Base-by-base conservation (phyloP, 306 rosid species). In the Citrullus mucosospermus region DNA sequence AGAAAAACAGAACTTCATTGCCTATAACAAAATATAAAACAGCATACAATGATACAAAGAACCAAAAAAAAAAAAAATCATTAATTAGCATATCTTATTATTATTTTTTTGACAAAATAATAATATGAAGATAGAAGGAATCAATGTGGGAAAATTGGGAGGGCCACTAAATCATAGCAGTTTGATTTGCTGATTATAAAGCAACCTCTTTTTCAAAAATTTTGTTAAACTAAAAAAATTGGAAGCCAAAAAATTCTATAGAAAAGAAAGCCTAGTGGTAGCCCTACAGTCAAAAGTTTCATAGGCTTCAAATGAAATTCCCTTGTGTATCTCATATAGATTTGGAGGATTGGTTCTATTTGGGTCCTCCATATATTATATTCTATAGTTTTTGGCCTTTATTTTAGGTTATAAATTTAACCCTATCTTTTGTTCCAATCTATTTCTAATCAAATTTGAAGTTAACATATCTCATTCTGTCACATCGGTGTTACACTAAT, bases 181-280 rank as follows among this genome's bases (percentile, higher is more conserved):
- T 51, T 22, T 72, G 77, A 72, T 72, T 72, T 72, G 77, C 2
- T 72, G 28, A 72, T 72, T 72, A 72, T 46, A 72, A 72, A 72
- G 60, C 77, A 50, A 72, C 30, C 1, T 48, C 18, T 28, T 43
- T 20, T 72, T 50, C 15, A 46, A 48, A 11, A 13, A 44, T 14
- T 25, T 25, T 28, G 4, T 5, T 9, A 28, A 28, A 50, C 0
- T 17, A 10, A 32, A 51, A 73, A 38, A 72, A 74, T 8, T 51
- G 8, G 9, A 46, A 46, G 8, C 51, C 51, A 46, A 46, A 11
- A 46, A 46, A 48, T 11, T 32, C 36, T 32, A 32, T 48, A 53
- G 46, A 74, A 73, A 53, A 74, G 46, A 30, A 74, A 74, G 61
- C 48, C 62, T 74, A 74, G 6, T 17, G 4, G 9, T 73, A 73